phyloP scores from a whole-genome alignment of 108 stramenopile species.

The Cafeteria roenbergensis region DNA sequence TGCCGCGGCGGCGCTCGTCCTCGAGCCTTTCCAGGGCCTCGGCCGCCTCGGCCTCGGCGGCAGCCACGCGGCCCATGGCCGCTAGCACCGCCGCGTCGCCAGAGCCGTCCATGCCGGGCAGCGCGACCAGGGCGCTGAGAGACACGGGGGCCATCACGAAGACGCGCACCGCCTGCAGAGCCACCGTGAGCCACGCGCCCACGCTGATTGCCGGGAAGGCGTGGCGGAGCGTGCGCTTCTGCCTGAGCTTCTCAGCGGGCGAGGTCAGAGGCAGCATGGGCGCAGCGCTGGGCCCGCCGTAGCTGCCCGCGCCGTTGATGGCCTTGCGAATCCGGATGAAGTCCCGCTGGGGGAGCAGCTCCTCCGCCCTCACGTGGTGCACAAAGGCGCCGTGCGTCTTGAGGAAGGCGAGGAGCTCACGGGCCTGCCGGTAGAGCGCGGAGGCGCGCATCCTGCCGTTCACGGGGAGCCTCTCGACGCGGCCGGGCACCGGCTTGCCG shows the following conservation, averaged over 20 bases:
- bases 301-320: background rate
- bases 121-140: constrained; percentile 16
- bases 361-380: constrained; percentile 16
- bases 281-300: constrained; percentile 1
- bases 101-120: constrained; percentile 35
- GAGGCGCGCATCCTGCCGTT: constrained; percentile 10
- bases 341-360: constrained; percentile 5
- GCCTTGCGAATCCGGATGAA: constrained; percentile 1
- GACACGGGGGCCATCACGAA: constrained; percentile 34
- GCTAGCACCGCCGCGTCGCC: background rate
- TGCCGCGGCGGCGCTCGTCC: constrained; percentile 4
- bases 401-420: constrained; percentile 16
- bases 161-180: constrained; percentile 31
- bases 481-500: constrained; percentile 33
- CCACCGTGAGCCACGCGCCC: constrained; percentile 7
- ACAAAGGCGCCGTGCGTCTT: constrained; percentile 13
- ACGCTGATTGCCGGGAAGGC: background rate
- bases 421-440: constrained; percentile 20
- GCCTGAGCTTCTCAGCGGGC: constrained; percentile 3
- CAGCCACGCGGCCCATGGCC: background rate
- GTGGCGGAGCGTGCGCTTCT: constrained; percentile 8
- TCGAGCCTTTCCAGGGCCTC: background rate
- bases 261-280: background rate
- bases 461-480: background rate
- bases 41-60: background rate